Conservation (phyloP, 345 rosid genomes). For the Viola odorata region DNA sequence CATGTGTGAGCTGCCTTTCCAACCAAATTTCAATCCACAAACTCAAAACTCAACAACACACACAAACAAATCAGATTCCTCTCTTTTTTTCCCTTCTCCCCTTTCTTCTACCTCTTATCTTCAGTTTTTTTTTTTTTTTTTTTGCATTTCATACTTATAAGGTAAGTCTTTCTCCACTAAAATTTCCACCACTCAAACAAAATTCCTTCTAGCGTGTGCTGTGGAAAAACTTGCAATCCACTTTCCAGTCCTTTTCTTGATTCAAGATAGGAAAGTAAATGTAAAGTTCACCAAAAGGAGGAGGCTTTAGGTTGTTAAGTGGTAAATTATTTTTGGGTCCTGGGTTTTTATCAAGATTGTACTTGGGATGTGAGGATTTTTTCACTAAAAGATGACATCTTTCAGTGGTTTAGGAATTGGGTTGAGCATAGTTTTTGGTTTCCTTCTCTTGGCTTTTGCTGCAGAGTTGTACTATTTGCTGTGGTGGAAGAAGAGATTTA, state of each 20-base stretch:
- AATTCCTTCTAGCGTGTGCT: conserved; percentile 21
- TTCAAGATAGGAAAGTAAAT: conserved; percentile 16
- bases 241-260: conserved; percentile 6
- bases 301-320: neutral
- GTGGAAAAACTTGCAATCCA: conserved; percentile 14
- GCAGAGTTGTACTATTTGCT: conserved; percentile 72
- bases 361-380: conserved; percentile 39
- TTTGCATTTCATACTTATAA: conserved; percentile 5
- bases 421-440: conserved; percentile 63
- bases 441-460: conserved; percentile 58
- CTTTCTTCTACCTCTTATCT: neutral
- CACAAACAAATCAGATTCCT: too few species aligned
- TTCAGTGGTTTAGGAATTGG: conserved; percentile 67
- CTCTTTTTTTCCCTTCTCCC: too few species aligned
- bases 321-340: neutral
- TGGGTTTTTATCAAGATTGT: neutral
- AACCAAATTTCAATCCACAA: conserved; percentile 12
- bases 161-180: conserved; percentile 12
- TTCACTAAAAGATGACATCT: conserved; percentile 41
- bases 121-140: conserved; percentile 7
- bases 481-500: conserved; percentile 73
- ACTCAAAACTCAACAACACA: neutral
- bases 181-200: conserved; percentile 12
- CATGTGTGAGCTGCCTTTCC: conserved; percentile 30
- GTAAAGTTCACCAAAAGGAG: conserved; percentile 14